Percentiles rank a stretch among this genome's conserved stretches.
Evolutionary conservation across 345 rosid genomes (phyloP).

Genomic region (Corchorus olitorius): DNA sequence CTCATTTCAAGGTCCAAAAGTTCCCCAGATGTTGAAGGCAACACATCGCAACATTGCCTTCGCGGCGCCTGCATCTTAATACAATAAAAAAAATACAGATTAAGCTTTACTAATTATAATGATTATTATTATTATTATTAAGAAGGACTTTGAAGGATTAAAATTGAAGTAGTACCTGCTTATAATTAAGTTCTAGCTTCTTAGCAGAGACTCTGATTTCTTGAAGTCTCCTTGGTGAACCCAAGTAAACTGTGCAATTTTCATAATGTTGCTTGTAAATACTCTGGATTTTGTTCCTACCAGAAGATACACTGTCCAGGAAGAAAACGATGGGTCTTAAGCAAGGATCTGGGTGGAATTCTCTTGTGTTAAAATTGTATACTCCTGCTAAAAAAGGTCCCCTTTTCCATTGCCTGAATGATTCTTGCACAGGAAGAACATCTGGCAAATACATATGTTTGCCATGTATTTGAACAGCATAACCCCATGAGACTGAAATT

Average conservation of each 20-base stretch:
- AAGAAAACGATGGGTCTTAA: conserved; percentile 68
- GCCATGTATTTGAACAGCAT: conserved; percentile 64
- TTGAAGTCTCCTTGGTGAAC: conserved; percentile 60
- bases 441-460: conserved; percentile 47
- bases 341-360: conserved; percentile 60
- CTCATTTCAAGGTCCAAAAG: conserved; percentile 66
- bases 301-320: conserved; percentile 41
- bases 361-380: conserved; percentile 63
- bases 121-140: not conserved
- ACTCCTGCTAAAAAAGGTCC: conserved; percentile 33
- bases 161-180: conserved; percentile 47
- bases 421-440: conserved; percentile 49
- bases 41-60: conserved; percentile 84
- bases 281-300: conserved; percentile 35
- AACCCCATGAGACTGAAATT: conserved; percentile 84
- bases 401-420: conserved; percentile 69
- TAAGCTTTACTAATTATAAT: not conserved
- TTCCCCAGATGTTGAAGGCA: conserved; percentile 50
- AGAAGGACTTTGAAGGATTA: not conserved
- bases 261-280: conserved; percentile 50
- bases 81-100: not conserved
- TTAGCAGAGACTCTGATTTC: conserved; percentile 66
- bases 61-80: conserved; percentile 74
- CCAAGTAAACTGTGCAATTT: conserved; percentile 46
- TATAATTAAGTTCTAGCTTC: conserved; percentile 51